Base-by-base conservation (phyloP, 805 yeast species). In the Candida dendrica region DNA sequence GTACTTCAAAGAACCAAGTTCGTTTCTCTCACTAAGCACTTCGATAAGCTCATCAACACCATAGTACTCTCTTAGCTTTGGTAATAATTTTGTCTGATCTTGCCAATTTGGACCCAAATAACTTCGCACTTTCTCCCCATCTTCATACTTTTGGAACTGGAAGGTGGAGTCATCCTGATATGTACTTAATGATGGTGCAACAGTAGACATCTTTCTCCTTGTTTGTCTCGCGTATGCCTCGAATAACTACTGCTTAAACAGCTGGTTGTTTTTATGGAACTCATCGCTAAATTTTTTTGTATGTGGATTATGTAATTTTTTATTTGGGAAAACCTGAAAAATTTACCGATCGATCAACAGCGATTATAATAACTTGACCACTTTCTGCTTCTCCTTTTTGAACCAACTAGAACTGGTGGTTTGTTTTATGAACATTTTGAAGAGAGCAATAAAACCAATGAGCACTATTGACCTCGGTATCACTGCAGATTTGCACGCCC, bases 401-500 rank as follows among this genome's bases (percentile, higher is more conserved):
- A n/a, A n/a, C n/a, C 24, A 8, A 22, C 24, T 22, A 22, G 8
- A 22, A 22, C 24, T 22, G 24, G 8, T 8, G 24, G 6, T 22
- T 22, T 6, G 6, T 4, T 27, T 4, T 5, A 27, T 27, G 30
- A 27, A 27, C n/a, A 27, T 27, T 13, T 27, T 27, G 30, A 27
- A 27, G n/a, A 27, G 30, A 27, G 30, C n/a, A 27, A 8, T 27
- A 13, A 27, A 13, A 5, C 8, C 30, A 27, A 27, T 13, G n/a
- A 27, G n/a, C n/a, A 11, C 30, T 27, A 47, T 56, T 26, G 59
- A 79, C 46, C 63, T 85, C 32, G 93, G 93, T 6, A 60, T 75
- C 37, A 76, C 95, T 3, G 93, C 91, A 15, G 99, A 93, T 63
- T 80, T 88, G 75, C 99, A 93, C 58, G 98, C 93, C 39, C 99